Evolutionary conservation across 768 basidiomycete species (phyloP), one percentile per base, ranked within the genome.

Genomic region (Hericium alpestre): DNA sequence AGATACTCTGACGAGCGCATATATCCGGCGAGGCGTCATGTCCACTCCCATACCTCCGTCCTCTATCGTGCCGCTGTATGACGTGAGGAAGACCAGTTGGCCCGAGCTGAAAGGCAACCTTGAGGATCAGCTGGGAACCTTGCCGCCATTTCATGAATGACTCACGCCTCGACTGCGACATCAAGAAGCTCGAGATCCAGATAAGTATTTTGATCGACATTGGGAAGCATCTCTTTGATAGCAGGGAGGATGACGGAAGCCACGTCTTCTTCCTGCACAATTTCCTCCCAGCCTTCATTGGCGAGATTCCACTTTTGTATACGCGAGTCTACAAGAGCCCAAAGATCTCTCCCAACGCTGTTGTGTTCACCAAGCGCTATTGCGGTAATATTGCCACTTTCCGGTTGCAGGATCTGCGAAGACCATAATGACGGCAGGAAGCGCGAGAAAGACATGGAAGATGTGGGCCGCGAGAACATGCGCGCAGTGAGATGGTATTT

Each of bases 161-260:
- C 76, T 54, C 57, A 85, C 86, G 73, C 73, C 55, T 83, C 80
- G 16, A 86, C 67, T 6, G 79, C 79, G 38, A 90, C 62, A 72
- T 91, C 89, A 49, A 90, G 71, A 41, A 90, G 69, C 65, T 92
- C 90, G 3, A 92, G 70, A 61, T 90, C 87, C 43, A 88, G 70
- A 56, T 76, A 74, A 7, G 73, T 67, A 60, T 79, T 73, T 37
- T 76, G 71, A 10, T 64, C 56, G 23, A 74, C 73, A 10, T 60
- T 63, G 1, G 69, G 65, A 52, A 79, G 74, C 0, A 71, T 71
- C 38, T 72, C 69, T 41, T 77, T 68, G 20, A 89, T 68, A 18
- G 78, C 79, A 1, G 72, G 65, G 6, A 74, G 72, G 10, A 85
- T 70, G 18, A 79, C 69, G 0, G 63, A 72, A 0, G 74, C 72